Conservation (phyloP, 2,329 filamentous ascomycete species). For the Pleoardoris graminearum region DNA sequence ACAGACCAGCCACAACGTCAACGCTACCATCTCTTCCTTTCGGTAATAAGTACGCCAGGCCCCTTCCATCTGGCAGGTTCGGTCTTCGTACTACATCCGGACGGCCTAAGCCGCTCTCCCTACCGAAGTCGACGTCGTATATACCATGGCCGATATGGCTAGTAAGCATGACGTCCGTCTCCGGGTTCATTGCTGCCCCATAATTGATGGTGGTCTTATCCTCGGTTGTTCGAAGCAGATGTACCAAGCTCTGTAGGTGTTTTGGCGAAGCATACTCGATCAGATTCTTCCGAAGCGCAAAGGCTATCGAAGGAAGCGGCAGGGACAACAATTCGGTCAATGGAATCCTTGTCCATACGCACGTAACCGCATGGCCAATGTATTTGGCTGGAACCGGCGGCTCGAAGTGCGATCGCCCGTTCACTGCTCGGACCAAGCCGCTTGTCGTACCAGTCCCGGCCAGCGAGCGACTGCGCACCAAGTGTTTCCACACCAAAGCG, state of each 20-base stretch:
- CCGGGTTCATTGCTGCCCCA: background rate
- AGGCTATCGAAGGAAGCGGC: background rate
- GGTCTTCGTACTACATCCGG: conserved; percentile 1
- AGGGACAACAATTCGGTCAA: background rate
- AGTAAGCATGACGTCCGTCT: background rate
- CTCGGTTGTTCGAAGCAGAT: background rate
- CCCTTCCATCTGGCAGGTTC: conserved; percentile 3
- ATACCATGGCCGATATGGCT: conserved; percentile 1
- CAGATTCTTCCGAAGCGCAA: background rate
- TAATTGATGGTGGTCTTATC: conserved; percentile 1
- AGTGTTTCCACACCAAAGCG: background rate
- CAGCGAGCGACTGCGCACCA: background rate
- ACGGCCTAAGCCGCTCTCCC: background rate
- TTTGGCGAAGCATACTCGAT: background rate
- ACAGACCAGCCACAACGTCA: background rate
- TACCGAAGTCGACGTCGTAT: background rate
- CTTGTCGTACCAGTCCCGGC: background rate
- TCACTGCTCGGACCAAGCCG: background rate
- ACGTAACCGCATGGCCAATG: background rate
- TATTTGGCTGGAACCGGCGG: background rate
- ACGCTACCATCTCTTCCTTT: conserved; percentile 1
- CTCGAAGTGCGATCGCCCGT: background rate
- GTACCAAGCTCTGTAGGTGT: background rate
- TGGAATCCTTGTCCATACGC: background rate
- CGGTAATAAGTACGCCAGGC: background rate